Percentiles rank a stretch among this genome's conserved stretches.
Conservation (phyloP, 768 basidiomycete species). For the Pisolithus sp. region DNA sequence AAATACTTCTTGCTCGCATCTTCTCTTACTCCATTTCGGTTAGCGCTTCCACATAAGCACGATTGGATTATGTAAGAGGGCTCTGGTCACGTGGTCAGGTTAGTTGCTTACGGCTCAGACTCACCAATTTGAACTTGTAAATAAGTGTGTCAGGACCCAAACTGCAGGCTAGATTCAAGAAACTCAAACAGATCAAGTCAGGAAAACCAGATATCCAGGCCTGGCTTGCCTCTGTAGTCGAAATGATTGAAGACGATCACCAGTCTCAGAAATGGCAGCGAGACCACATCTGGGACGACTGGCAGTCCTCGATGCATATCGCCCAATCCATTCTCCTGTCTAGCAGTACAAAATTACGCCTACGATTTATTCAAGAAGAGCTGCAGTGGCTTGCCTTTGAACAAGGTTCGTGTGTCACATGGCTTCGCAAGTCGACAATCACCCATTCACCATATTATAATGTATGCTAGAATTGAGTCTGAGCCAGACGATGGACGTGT, state of each 20-base stretch:
- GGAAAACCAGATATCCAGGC: slow-evolving; percentile 53
- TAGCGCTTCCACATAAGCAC: neutral
- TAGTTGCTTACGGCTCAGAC: no score
- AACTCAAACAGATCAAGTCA: slow-evolving; percentile 40
- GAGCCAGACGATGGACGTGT: slow-evolving; percentile 60
- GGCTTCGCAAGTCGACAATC: slow-evolving; percentile 1
- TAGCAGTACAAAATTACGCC: slow-evolving; percentile 47
- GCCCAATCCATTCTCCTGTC: slow-evolving; percentile 46
- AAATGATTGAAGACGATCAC: slow-evolving; percentile 27
- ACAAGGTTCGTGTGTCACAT: slow-evolving; percentile 39
- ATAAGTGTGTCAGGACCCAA: slow-evolving; percentile 5
- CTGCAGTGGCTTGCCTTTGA: slow-evolving; percentile 49
- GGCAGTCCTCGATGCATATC: slow-evolving; percentile 47
- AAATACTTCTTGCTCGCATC: no score
- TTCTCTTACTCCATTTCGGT: neutral
- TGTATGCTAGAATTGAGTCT: slow-evolving; percentile 46
- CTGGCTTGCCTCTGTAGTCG: slow-evolving; percentile 53
- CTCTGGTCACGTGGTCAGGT: slow-evolving; percentile 28
- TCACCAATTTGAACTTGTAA: no score
- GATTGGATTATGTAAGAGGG: neutral
- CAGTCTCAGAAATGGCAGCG: slow-evolving; percentile 39
- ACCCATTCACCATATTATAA: neutral
- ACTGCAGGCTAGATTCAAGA: no score
- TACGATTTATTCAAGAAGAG: slow-evolving; percentile 59
- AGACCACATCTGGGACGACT: slow-evolving; percentile 47